These are phyloP conservation scores for Hanseniaspora gamundiae DNA, from an alignment of 1,139 yeast species.

Conservation along the genomic window DNA sequence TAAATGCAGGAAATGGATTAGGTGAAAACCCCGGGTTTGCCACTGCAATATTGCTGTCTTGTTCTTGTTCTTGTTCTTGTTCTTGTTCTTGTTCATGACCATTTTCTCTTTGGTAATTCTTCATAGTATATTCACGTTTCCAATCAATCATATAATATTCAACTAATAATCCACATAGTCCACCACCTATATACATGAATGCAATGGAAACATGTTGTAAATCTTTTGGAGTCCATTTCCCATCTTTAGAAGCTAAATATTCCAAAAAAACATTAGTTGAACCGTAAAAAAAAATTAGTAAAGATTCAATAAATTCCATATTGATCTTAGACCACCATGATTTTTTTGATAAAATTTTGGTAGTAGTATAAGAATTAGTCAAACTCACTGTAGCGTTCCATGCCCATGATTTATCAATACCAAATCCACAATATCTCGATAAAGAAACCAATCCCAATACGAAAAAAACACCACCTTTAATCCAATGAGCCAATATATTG, in stretches of 20 bases:
- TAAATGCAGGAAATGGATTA: constrained; percentile 87
- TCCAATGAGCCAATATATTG: constrained; percentile 84
- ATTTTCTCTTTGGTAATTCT: constrained; percentile 18
- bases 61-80: constrained; percentile 8
- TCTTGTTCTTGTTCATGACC: constrained; percentile 11
- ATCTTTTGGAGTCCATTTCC: constrained; percentile 84
- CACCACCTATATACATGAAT: constrained; percentile 85
- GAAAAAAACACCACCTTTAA: constrained; percentile 88
- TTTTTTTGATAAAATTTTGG: constrained; percentile 11
- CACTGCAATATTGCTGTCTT: constrained; percentile 9
- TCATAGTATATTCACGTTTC: constrained; percentile 25
- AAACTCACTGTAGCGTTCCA: constrained; percentile 59
- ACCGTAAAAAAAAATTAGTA: constrained; percentile 77
- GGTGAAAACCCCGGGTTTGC: constrained; percentile 69
- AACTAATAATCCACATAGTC: constrained; percentile 75
- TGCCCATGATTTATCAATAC: constrained; percentile 68
- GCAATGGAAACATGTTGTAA: constrained; percentile 93
- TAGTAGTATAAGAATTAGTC: constrained; percentile 21
- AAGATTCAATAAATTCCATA: constrained; percentile 78
- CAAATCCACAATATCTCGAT: constrained; percentile 79
- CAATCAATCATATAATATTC: constrained; percentile 44
- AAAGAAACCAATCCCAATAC: constrained; percentile 62
- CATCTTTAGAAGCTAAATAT: constrained; percentile 65
- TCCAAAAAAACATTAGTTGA: constrained; percentile 79
- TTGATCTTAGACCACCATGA: constrained; percentile 33